Evolutionary conservation across 345 rosid species (phyloP).

Genomic region (Kandelia obovata): DNA sequence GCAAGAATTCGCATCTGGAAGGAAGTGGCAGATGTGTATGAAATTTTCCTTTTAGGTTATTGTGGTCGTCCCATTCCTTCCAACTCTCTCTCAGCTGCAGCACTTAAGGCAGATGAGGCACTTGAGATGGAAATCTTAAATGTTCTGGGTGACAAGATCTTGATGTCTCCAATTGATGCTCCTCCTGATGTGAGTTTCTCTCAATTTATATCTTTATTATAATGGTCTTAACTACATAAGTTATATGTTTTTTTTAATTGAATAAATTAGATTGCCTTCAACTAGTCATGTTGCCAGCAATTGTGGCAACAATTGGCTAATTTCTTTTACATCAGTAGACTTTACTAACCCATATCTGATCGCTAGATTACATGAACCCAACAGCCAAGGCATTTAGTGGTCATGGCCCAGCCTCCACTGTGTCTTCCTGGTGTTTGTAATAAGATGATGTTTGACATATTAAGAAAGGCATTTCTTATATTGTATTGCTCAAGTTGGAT

Average conservation of each 20-base stretch:
- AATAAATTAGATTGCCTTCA: neutral
- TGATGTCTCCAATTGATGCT: slow-evolving; percentile 70
- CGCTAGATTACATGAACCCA: neutral
- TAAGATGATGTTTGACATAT: neutral
- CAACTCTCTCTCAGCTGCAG: slow-evolving; percentile 53
- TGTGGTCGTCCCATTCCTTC: slow-evolving; percentile 96
- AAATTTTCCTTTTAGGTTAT: slow-evolving; percentile 85
- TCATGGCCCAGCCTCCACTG: neutral
- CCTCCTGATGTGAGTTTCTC: slow-evolving; percentile 60
- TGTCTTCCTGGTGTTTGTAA: neutral
- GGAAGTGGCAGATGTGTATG: slow-evolving; percentile 92
- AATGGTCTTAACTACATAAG: neutral
- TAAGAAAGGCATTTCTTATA: neutral
- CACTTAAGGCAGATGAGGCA: slow-evolving; percentile 63
- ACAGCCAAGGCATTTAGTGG: neutral
- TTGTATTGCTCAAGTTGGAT: neutral
- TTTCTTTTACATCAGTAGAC: neutral
- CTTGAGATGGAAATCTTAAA: slow-evolving; percentile 78
- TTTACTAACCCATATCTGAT: neutral
- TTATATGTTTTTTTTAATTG: no score
- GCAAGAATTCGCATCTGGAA: slow-evolving; percentile 83
- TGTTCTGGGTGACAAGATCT: slow-evolving; percentile 73
- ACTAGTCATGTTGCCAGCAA: neutral
- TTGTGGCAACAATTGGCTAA: neutral
- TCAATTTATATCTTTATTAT: neutral